Evolutionary conservation across 2,329 filamentous ascomycete genomes (phyloP).

Genomic region (Dendryphion nanum): DNA sequence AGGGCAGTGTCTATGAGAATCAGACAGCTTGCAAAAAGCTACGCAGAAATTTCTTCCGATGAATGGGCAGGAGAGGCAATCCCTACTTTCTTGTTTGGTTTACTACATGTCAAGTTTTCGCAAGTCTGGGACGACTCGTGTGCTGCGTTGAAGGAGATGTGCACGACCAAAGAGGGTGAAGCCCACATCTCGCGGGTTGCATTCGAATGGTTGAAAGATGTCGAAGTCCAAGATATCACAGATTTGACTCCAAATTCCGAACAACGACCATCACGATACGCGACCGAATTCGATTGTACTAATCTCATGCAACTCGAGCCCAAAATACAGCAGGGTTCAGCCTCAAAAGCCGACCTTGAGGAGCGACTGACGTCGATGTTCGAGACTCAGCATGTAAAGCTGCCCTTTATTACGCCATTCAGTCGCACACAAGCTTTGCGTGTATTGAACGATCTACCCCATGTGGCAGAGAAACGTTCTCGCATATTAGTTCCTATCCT

Average conservation of each 20-base stretch:
- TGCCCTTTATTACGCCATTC: constrained; percentile 52
- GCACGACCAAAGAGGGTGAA: constrained; percentile 69
- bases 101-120: constrained; percentile 80
- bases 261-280: constrained; percentile 28
- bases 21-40: constrained; percentile 69
- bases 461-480: constrained; percentile 81
- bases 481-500: constrained; percentile 83
- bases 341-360: constrained; percentile 15
- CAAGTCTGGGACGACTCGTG: constrained; percentile 86
- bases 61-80: constrained; percentile 71
- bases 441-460: constrained; percentile 70
- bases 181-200: constrained; percentile 68
- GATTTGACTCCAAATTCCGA: constrained; percentile 1
- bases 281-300: constrained; percentile 82
- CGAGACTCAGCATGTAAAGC: constrained; percentile 59
- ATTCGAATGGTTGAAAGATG: constrained; percentile 68
- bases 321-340: constrained; percentile 13
- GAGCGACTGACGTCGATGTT: constrained; percentile 64
- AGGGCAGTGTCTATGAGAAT: constrained; percentile 82
- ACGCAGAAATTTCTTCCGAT: constrained; percentile 57
- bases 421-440: constrained; percentile 77
- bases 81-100: constrained; percentile 81
- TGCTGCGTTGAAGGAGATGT: constrained; percentile 71
- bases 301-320: constrained; percentile 60
- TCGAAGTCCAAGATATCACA: constrained; percentile 9